Percentiles rank a stretch among this genome's conserved stretches.
phyloP scores from a whole-genome alignment of 179 eudicot genomes.

The Silene coronaria region DNA sequence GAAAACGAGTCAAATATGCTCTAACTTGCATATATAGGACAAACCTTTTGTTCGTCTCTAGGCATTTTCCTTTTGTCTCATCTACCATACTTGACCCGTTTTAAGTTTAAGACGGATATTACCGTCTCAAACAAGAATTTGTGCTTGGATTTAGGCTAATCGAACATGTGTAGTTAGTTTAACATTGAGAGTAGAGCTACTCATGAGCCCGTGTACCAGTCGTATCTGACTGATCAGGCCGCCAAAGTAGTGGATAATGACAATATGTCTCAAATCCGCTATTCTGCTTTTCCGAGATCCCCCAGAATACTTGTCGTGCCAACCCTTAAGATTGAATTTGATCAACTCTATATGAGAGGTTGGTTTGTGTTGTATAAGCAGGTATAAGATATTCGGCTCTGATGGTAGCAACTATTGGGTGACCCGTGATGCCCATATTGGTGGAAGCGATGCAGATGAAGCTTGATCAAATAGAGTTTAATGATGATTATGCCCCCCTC shows the following conservation, averaged over 20 bases:
- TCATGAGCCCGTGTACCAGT: not conserved
- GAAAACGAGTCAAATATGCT: too few relatives aligned
- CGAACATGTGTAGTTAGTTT: not conserved
- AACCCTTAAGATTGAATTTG: not conserved
- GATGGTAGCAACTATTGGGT: slow-evolving; percentile 79
- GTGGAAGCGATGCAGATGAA: slow-evolving; percentile 87
- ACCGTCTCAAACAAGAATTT: too few relatives aligned
- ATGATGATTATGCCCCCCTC: slow-evolving; percentile 26
- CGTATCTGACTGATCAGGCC: not conserved
- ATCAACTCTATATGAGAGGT: slow-evolving; percentile 9
- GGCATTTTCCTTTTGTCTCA: too few relatives aligned
- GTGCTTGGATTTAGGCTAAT: not conserved
- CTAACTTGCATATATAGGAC: too few relatives aligned
- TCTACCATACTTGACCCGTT: too few relatives aligned
- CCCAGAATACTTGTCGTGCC: not conserved
- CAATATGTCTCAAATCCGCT: too few relatives aligned
- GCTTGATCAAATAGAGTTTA: slow-evolving; percentile 35
- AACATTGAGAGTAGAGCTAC: not conserved
- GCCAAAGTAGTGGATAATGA: not conserved
- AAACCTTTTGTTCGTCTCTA: too few relatives aligned
- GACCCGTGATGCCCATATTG: slow-evolving; percentile 51
- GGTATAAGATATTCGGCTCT: slow-evolving; percentile 76
- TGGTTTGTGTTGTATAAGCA: slow-evolving; percentile 24
- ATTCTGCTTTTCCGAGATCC: too few relatives aligned
- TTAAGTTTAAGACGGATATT: too few relatives aligned